These are phyloP conservation scores for Arabis hirsuta DNA, from an alignment of 345 rosid genomes.

Conservation along the genomic window DNA sequence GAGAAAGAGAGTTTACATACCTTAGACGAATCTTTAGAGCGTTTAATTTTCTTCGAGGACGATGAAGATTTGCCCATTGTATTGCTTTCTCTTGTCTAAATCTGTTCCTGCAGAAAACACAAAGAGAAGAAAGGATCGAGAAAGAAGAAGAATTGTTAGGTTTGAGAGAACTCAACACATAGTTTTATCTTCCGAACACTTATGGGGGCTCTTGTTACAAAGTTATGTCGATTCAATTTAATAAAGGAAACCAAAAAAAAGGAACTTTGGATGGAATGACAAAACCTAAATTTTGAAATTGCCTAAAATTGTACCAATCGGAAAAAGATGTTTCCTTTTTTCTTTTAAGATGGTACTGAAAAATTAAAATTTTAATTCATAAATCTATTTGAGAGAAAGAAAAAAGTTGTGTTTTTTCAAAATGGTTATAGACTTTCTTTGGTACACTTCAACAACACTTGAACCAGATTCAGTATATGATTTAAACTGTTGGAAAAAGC, in stretches of 20 bases:
- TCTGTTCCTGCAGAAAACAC: conserved; percentile 9
- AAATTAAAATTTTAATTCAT: neutral
- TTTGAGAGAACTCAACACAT: neutral
- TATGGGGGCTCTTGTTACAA: too few relatives aligned
- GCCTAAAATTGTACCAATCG: neutral
- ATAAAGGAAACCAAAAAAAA: too few relatives aligned
- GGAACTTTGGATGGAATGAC: too few relatives aligned
- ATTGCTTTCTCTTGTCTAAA: conserved; percentile 10
- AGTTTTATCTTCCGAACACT: neutral
- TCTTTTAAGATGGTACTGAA: neutral
- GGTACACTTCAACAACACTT: neutral
- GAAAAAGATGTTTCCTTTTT: conserved; percentile 16
- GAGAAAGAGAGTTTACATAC: conserved; percentile 38
- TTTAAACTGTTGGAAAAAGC: neutral
- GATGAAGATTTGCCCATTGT: conserved; percentile 58
- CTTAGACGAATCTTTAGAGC: conserved; percentile 52
- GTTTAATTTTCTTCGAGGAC: conserved; percentile 53
- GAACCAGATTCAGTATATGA: neutral
- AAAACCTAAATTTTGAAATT: too few relatives aligned
- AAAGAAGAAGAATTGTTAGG: neutral
- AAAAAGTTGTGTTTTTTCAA: too few relatives aligned
- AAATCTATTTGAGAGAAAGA: neutral
- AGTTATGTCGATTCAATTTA: too few relatives aligned
- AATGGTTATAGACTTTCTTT: too few relatives aligned
- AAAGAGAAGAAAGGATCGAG: neutral